Evolutionary conservation across 257 asterid genomes (phyloP), one percentile per base, ranked within the genome.

Genomic region (Solanum virginianum): DNA sequence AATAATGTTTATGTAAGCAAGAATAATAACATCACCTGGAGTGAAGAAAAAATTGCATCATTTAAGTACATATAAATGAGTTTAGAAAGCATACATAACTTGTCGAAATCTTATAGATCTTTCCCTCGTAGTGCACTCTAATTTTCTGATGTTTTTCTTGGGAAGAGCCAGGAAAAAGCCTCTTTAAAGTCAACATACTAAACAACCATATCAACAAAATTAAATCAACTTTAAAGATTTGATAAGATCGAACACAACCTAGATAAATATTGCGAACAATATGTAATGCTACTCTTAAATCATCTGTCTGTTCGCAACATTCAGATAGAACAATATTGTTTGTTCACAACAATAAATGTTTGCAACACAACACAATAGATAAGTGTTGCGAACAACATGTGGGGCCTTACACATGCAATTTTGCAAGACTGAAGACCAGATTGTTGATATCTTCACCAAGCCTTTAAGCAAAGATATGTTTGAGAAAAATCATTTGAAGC

Each of bases 121-220:
- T 24, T 85, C 93, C 97, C 92, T 96, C 98, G 89, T 92, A 91
- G 88, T 93, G 88, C 74, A 92, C 83, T 57, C 97, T 94, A 87
- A 92, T 93, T 74, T 94, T 92, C 84, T 90, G 91, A n/a, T 94
- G 97, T 88, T 92, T 93, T 72, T 91, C 98, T 86, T 87, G 91
- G 69, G 92, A 93, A 89, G 92, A 88, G 88, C 87, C 86, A 84
- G 98, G 97, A 84, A 92, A 93, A 88, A 93, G 94, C 88, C 96
- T 88, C 93, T 90, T 93, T 92, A 96, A 89, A 41, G 92, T 91
- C 54, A 93, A 95, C 93, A 93, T 89, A 90, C 98, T 96, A 84
- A 83, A 80, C 24, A 75, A 39, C 5, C 62, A 57, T 87, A 72
- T 75, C 80, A 39, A 45, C 18, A 20, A 18, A 41, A 20, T 14